A percentile compares a stretch with the other conserved stretches of the same genome.
These are phyloP conservation scores for Ophiobolus disseminans DNA, from an alignment of 2,329 filamentous ascomycete genomes.

Conservation along the genomic window DNA sequence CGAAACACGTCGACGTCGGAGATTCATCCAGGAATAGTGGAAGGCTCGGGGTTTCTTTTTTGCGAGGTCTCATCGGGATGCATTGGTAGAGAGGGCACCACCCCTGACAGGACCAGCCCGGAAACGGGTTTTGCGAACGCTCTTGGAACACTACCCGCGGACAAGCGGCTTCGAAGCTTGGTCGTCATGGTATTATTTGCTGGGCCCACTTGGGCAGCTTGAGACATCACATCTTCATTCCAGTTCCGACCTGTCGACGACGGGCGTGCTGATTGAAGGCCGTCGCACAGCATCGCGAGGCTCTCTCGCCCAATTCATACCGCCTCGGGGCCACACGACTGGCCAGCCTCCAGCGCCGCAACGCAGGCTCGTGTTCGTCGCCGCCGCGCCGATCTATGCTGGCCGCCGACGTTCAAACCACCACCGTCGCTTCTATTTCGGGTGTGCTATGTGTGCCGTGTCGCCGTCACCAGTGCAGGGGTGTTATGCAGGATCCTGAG, in stretches of 20 bases:
- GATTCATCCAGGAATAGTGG: constrained; percentile 18
- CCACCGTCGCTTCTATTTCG: constrained; percentile 38
- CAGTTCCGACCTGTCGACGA: neutral
- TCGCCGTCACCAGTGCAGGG: constrained; percentile 27
- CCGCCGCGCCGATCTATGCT: constrained; percentile 26
- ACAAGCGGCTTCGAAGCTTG: constrained; percentile 1
- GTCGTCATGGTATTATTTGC: constrained; percentile 3
- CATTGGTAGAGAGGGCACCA: constrained; percentile 1
- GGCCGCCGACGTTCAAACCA: constrained; percentile 31
- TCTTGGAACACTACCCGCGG: constrained; percentile 8
- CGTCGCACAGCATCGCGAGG: constrained; percentile 19
- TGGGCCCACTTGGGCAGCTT: neutral
- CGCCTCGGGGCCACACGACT: constrained; percentile 15
- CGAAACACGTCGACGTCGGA: constrained; percentile 20
- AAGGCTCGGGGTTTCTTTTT: constrained; percentile 19
- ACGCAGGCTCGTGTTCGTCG: constrained; percentile 29
- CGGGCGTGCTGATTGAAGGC: neutral
- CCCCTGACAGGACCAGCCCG: constrained; percentile 8
- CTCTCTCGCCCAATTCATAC: neutral
- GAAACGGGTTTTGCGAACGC: neutral
- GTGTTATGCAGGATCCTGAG: neutral
- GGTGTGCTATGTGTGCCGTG: constrained; percentile 29
- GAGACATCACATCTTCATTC: neutral
- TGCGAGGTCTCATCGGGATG: constrained; percentile 11
- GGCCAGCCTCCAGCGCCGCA: constrained; percentile 18